Evolutionary conservation across 1,139 yeast genomes (phyloP), one percentile per base, ranked within the genome.

Genomic region (Saccharomyces hybrid): DNA sequence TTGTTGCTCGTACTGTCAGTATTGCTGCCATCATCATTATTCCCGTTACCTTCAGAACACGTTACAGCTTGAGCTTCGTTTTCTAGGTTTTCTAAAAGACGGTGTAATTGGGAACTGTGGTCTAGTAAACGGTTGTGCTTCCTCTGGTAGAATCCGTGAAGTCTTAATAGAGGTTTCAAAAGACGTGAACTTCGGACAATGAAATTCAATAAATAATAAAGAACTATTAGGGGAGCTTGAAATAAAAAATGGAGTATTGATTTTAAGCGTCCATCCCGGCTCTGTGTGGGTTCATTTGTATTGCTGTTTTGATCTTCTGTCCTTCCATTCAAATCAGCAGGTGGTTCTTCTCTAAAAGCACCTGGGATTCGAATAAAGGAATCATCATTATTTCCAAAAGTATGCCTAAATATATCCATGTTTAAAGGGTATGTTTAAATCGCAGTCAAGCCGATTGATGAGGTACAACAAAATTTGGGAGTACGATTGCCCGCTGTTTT

Each of bases 61-160:
- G 26, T 38, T 38, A 38, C 44, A 9, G 13, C 32, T 9, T 51
- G 51, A 2, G 61, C 53, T 25, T 59, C 64, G 6, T 38, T 48
- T 7, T 56, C 51, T 41, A 66, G 26, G 9, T 51, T 51, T 20
- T 65, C 67, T 25, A 67, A 14, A 11, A 67, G 48, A 3, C 48
- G 44, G 9, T 55, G 49, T 16, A 61, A 38, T 13, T 59, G 61
- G 14, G 57, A 56, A 16, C 44, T 52, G 42, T 62, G 61, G 38
- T 61, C 61, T 6, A 55, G 38, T 28, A 50, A 23, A 13, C 56
- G 52, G 48, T 51, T 58, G 42, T 56, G 57, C 41, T 57, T 61
- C 46, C 56, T 59, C 41, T 57, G 55, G 50, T 67, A 67, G 52
- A 64, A 63, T 2, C 57, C 61, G 27, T 55, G 55, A 8, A 65